Evolutionary conservation across 2,329 filamentous ascomycete species (phyloP).

Genomic region (Allantophomopsis lycopodina): DNA sequence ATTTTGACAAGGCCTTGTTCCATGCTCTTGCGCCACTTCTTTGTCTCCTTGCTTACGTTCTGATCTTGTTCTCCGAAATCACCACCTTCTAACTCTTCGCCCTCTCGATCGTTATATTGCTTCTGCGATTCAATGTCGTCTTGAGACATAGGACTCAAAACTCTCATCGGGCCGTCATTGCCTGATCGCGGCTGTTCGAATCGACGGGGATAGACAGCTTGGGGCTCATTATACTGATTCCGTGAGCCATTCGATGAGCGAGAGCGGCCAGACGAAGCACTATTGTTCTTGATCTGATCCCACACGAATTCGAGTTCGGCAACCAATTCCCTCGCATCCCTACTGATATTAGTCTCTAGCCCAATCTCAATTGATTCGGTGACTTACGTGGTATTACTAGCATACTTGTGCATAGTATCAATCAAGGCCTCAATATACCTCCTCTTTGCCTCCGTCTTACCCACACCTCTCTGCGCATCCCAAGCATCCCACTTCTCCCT

Average conservation of each 20-base stretch:
- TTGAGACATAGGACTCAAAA: constrained; percentile 78
- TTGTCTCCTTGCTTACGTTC: constrained; percentile 26
- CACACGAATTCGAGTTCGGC: constrained; percentile 97
- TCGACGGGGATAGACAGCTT: constrained; percentile 19
- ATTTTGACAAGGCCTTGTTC: constrained; percentile 79
- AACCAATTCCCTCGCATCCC: constrained; percentile 76
- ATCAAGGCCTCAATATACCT: constrained; percentile 89
- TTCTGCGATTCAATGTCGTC: constrained; percentile 54
- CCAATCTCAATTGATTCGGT: not conserved
- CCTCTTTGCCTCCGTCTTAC: constrained; percentile 84
- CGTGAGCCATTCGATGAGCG: constrained; percentile 15
- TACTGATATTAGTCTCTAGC: constrained; percentile 14
- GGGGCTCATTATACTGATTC: constrained; percentile 9
- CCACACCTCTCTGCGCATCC: constrained; percentile 74
- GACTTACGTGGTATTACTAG: constrained; percentile 61
- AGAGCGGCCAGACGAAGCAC: constrained; percentile 41
- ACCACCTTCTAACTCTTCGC: constrained; percentile 30
- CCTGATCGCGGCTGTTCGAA: constrained; percentile 33
- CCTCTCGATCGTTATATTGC: constrained; percentile 22
- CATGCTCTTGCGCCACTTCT: constrained; percentile 67
- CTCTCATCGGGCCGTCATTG: constrained; percentile 44
- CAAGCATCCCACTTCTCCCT: constrained; percentile 83
- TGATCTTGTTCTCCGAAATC: constrained; percentile 25
- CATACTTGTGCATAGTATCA: constrained; percentile 93
- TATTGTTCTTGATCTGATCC: constrained; percentile 91